Conservation (phyloP, 2,329 filamentous ascomycete species). For the Aureobasidium sp. region DNA sequence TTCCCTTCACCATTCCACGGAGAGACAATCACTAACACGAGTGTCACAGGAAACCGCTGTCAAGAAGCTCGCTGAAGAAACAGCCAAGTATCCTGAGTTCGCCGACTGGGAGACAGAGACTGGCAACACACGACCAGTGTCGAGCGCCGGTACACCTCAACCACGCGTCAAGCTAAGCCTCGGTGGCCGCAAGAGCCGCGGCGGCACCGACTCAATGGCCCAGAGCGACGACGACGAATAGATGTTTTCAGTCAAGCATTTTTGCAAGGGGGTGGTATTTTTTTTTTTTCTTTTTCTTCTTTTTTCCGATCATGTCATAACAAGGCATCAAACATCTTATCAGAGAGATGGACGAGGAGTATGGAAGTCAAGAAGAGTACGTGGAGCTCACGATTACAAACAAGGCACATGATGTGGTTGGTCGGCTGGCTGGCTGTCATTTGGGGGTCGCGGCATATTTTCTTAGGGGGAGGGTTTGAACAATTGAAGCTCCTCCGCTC, state of each 20-base stretch:
- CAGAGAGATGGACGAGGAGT: not conserved
- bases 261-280: not conserved
- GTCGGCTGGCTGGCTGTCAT: too few species aligned
- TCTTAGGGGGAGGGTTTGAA: too few species aligned
- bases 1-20: not conserved
- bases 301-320: not conserved
- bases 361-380: not conserved
- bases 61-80: slow-evolving; percentile 45
- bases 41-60: slow-evolving; percentile 40
- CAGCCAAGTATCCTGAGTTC: slow-evolving; percentile 46
- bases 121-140: slow-evolving; percentile 31
- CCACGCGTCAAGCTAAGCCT: slow-evolving; percentile 61
- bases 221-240: slow-evolving; percentile 13
- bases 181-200: slow-evolving; percentile 39
- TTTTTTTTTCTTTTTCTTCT: not conserved
- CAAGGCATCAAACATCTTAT: not conserved
- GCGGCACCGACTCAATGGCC: slow-evolving; percentile 10
- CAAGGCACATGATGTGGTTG: not conserved
- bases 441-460: too few species aligned
- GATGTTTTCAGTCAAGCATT: not conserved
- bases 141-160: slow-evolving; percentile 54
- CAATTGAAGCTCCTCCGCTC: too few species aligned
- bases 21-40: not conserved
- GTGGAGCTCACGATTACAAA: slow-evolving; percentile 4
- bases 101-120: slow-evolving; percentile 49